phyloP scores from a whole-genome alignment of 306 rosid species.

The Vigna nakashimae region DNA sequence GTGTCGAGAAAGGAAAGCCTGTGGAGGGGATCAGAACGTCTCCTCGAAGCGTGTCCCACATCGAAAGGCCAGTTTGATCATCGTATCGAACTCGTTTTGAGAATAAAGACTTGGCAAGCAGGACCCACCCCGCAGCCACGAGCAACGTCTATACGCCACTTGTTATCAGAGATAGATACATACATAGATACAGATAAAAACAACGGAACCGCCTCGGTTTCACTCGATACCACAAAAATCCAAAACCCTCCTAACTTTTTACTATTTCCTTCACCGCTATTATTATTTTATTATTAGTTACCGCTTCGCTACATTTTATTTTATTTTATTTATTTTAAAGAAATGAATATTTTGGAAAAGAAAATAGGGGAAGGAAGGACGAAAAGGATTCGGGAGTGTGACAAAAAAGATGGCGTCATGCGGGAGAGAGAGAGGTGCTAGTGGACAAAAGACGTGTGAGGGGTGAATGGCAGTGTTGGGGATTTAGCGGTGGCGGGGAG shows the following conservation, averaged over 20 bases:
- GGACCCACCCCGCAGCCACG: conserved; percentile 52
- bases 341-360: neutral
- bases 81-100: conserved; percentile 55
- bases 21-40: conserved; percentile 13
- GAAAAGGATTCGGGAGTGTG: conserved; percentile 43
- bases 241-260: conserved; percentile 41
- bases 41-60: conserved; percentile 34
- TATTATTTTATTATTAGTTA: too few relatives aligned
- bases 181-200: neutral
- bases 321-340: too few relatives aligned
- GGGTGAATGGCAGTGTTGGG: conserved; percentile 42
- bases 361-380: neutral
- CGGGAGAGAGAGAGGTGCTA: conserved; percentile 46
- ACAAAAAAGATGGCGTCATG: conserved; percentile 79
- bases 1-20: conserved; percentile 36
- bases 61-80: conserved; percentile 40
- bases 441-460: conserved; percentile 69
- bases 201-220: conserved; percentile 44
- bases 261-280: neutral
- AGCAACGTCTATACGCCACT: conserved; percentile 48
- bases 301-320: too few relatives aligned
- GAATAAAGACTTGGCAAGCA: conserved; percentile 44
- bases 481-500: neutral
- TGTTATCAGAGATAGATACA: conserved; percentile 39
- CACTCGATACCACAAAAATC: conserved; percentile 63